Percentiles rank a stretch among this genome's conserved stretches.
phyloP scores from a whole-genome alignment of 352 stramenopile species.

The Phytophthora litchii region DNA sequence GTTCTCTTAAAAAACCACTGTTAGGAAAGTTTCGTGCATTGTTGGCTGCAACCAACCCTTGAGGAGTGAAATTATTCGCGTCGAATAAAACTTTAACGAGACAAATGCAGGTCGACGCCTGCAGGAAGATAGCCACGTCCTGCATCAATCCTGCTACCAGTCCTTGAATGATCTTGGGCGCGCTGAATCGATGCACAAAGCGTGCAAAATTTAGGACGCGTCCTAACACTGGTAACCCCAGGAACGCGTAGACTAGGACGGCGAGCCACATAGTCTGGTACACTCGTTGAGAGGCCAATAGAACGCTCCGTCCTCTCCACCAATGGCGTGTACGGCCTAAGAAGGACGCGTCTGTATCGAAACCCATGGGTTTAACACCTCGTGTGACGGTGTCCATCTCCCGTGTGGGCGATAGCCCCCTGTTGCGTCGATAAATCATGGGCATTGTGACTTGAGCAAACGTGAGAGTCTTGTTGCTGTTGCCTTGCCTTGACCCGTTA shows the following conservation, averaged over 20 bases:
- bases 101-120: slow-evolving; percentile 67
- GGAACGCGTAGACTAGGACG: slow-evolving; percentile 69
- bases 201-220: slow-evolving; percentile 67
- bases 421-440: slow-evolving; percentile 71
- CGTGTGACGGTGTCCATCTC: slow-evolving; percentile 23
- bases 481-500: slow-evolving; percentile 10
- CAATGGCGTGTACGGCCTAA: slow-evolving; percentile 30
- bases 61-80: slow-evolving; percentile 25
- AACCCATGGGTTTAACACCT: slow-evolving; percentile 23
- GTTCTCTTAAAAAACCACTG: slow-evolving; percentile 39
- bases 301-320: slow-evolving; percentile 31
- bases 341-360: slow-evolving; percentile 32
- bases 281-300: slow-evolving; percentile 47
- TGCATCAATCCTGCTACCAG: slow-evolving; percentile 55
- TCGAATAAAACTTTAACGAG: slow-evolving; percentile 72
- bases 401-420: slow-evolving; percentile 42
- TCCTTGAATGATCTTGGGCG: slow-evolving; percentile 49
- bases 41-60: slow-evolving; percentile 18
- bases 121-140: slow-evolving; percentile 68
- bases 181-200: slow-evolving; percentile 61
- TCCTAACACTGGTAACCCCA: slow-evolving; percentile 63
- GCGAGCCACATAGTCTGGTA: slow-evolving; percentile 72
- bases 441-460: slow-evolving; percentile 32
- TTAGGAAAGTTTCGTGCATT: slow-evolving; percentile 33
- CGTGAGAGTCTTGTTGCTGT: slow-evolving; percentile 3